Percentiles rank a stretch among this genome's conserved stretches.
Conservation (phyloP, 768 basidiomycete species). For the Leccinum arenicola region DNA sequence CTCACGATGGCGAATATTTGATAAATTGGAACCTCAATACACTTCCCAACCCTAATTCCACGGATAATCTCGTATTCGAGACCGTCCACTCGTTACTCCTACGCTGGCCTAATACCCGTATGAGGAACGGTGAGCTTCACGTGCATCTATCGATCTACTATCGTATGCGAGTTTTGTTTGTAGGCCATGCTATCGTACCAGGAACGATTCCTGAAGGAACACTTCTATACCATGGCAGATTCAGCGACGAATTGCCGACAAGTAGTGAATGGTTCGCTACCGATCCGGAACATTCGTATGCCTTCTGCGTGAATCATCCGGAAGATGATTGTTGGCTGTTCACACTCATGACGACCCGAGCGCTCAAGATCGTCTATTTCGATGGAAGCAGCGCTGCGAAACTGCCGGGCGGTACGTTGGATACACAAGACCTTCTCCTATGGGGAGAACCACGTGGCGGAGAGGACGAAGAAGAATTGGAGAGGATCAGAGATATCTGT, state of each 20-base stretch:
- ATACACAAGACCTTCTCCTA: slow-evolving; percentile 35
- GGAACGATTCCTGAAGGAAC: slow-evolving; percentile 33
- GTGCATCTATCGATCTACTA: background rate
- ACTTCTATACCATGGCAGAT: slow-evolving; percentile 31
- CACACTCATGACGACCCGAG: slow-evolving; percentile 26
- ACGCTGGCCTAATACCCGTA: slow-evolving; percentile 42
- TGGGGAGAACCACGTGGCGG: slow-evolving; percentile 29
- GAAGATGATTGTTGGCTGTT: slow-evolving; percentile 28
- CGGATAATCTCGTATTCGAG: slow-evolving; percentile 26
- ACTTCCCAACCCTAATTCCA: slow-evolving; percentile 13
- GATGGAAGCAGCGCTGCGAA: slow-evolving; percentile 12
- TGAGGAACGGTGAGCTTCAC: slow-evolving; percentile 34
- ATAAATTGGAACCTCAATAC: slow-evolving; percentile 1
- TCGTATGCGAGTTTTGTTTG: background rate
- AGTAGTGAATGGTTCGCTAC: slow-evolving; percentile 31
- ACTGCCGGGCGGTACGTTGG: slow-evolving; percentile 23
- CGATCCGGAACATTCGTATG: slow-evolving; percentile 35
- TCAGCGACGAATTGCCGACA: slow-evolving; percentile 17
- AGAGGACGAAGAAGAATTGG: slow-evolving; percentile 16
- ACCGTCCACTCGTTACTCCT: slow-evolving; percentile 30
- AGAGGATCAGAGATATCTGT: slow-evolving; percentile 31
- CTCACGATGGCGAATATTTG: background rate
- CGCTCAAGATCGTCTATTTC: slow-evolving; percentile 34
- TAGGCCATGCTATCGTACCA: slow-evolving; percentile 23
- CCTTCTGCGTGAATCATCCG: slow-evolving; percentile 32